A percentile compares a stretch with the other conserved stretches of the same genome.
Conservation (phyloP, 1,284 basidiomycete genomes). For the Ceratobasidium sp. region DNA sequence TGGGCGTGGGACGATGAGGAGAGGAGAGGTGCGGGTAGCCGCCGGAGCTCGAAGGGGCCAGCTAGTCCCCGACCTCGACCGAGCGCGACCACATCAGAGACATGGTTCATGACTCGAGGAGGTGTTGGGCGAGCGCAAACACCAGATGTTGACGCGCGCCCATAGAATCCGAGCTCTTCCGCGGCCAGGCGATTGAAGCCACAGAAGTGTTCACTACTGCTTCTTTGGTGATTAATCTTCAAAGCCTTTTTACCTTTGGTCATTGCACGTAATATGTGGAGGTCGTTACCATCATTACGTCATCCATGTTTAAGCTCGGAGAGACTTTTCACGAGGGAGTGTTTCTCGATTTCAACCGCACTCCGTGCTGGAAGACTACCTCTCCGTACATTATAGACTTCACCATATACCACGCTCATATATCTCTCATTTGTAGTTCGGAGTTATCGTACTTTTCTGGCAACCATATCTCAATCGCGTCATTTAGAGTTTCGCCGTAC, state of each 20-base stretch:
- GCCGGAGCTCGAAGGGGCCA: neutral
- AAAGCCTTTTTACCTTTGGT: too few relatives aligned
- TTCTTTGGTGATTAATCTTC: too few relatives aligned
- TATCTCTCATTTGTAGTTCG: neutral
- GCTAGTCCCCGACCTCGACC: conserved; percentile 17
- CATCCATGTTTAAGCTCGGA: neutral
- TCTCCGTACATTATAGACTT: neutral
- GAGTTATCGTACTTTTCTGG: neutral
- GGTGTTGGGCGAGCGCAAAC: conserved; percentile 22
- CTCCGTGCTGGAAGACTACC: neutral
- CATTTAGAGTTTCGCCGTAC: neutral
- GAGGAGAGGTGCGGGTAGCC: neutral
- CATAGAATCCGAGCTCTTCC: neutral
- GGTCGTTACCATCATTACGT: neutral
- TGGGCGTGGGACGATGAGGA: conserved; percentile 38
- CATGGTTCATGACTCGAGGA: conserved; percentile 34
- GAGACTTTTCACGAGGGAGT: neutral
- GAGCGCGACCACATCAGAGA: conserved; percentile 22
- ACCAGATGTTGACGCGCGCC: conserved; percentile 3
- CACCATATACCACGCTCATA: neutral
- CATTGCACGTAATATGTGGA: neutral
- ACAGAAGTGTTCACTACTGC: too few relatives aligned
- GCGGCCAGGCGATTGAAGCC: neutral
- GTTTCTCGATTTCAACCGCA: neutral
- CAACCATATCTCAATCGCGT: neutral